Evolutionary conservation across 495 filamentous ascomycete genomes (phyloP).

Genomic region (Lophiostoma macrostomum): DNA sequence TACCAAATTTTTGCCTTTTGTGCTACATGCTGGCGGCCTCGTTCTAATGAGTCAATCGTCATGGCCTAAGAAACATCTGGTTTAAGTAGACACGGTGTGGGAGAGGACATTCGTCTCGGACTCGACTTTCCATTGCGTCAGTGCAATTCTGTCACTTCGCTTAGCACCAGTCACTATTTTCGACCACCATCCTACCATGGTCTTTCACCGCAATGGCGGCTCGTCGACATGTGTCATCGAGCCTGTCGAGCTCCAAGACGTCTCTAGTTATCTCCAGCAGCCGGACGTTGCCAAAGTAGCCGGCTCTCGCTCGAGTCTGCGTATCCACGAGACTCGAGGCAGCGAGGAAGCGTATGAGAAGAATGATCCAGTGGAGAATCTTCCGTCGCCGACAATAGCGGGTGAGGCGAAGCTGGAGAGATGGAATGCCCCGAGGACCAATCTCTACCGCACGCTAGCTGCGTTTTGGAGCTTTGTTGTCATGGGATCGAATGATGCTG

Average conservation of each 20-base stretch:
- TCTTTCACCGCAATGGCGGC: conserved; percentile 26
- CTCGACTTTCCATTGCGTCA: neutral
- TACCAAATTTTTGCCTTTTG: too few species aligned
- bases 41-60: too few species aligned
- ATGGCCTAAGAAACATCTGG: too few species aligned
- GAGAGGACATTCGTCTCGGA: too few species aligned
- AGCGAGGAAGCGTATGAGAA: neutral
- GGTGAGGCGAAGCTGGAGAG: conserved; percentile 39
- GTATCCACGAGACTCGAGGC: conserved; percentile 2
- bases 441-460: conserved; percentile 61
- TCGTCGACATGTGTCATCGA: conserved; percentile 35
- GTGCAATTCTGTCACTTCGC: too few species aligned
- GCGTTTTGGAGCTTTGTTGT: conserved; percentile 74
- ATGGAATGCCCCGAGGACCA: conserved; percentile 71
- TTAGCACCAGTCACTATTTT: neutral
- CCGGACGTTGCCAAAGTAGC: conserved; percentile 3
- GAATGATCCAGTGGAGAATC: conserved; percentile 38
- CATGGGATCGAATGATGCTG: conserved; percentile 80
- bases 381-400: conserved; percentile 42
- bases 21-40: too few species aligned
- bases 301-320: conserved; percentile 1
- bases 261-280: conserved; percentile 6
- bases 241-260: conserved; percentile 23
- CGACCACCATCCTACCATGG: conserved; percentile 3
- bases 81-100: neutral